phyloP scores from a whole-genome alignment of 2,329 filamentous ascomycete genomes.

The Penicillium griseofulvum region DNA sequence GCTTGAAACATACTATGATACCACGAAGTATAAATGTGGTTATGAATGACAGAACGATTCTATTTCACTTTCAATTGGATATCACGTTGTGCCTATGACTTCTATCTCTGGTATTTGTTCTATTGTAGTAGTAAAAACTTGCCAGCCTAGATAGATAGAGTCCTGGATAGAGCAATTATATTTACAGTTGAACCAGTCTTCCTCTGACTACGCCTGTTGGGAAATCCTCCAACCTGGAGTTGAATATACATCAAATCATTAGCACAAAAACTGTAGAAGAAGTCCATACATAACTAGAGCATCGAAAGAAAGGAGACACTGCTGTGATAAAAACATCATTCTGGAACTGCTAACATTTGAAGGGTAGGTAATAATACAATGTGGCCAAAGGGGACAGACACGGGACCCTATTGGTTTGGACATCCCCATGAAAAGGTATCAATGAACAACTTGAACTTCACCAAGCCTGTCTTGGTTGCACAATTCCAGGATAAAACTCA shows the following conservation, averaged over 20 bases:
- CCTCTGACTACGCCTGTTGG: neutral
- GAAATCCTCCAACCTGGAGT: neutral
- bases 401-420: neutral
- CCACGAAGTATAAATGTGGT: neutral
- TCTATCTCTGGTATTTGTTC: neutral
- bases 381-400: neutral
- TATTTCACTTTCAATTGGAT: neutral
- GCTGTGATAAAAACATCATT: neutral
- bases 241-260: neutral
- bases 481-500: slow-evolving; percentile 6
- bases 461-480: neutral
- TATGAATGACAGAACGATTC: neutral
- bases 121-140: neutral
- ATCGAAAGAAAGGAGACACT: neutral
- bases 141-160: neutral
- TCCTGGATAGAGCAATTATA: too few relatives aligned
- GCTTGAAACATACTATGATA: neutral
- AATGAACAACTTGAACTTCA: neutral
- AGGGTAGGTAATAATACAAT: neutral
- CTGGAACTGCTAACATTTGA: neutral
- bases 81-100: neutral
- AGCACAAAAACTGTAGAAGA: neutral
- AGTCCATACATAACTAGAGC: neutral
- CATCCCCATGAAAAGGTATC: neutral
- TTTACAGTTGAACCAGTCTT: neutral